Evolutionary conservation across 2,329 filamentous ascomycete genomes (phyloP), one percentile per base, ranked within the genome.

Genomic region (Phyllachora maydis): DNA sequence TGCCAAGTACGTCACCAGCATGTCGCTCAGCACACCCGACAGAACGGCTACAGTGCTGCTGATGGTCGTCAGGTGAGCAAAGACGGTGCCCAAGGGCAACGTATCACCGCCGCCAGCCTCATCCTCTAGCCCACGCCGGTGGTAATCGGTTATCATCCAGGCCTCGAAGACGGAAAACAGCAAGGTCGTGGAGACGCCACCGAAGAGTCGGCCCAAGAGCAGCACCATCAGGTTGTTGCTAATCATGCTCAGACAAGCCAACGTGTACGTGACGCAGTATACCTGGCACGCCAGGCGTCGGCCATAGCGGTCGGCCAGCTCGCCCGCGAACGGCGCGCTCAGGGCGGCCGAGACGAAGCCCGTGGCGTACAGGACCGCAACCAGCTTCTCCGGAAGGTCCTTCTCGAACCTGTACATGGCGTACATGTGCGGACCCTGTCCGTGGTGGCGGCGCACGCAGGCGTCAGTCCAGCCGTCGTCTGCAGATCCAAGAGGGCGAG

Each of bases 141-240:
- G 52, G 30, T 55, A 68, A 33, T 69, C 62, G 22, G 58, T 51
- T 14, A 68, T 56, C 47, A 69, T 56, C 63, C 63, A 68, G 21
- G 59, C 56, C 32, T 69, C 62, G 30, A 69, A 67, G 7, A 59
- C 58, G 22, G 51, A 62, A 43, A 59, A 67, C 11, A 69, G 48
- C 11, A 69, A 42, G 9, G 59, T 66, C 7, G 60, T 64, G 28
- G 54, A 56, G 11, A 68, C 33, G 1, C 65, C 65, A 10, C 63
- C 62, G 6, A 58, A 47, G 1, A 59, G 35, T n/a, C 63, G 51
- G 10, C 65, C 65, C 4, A 56, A 22, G 34, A 64, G 65, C 1
- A 70, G 46, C 4, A 61, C 23, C 3, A 40, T 35, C 3, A 52
- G 30, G 18, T 42, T 36, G 14, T 47, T 40, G 23, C 50, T 49